phyloP scores from a whole-genome alignment of 352 stramenopile species.

The Phytophthora litchii region DNA sequence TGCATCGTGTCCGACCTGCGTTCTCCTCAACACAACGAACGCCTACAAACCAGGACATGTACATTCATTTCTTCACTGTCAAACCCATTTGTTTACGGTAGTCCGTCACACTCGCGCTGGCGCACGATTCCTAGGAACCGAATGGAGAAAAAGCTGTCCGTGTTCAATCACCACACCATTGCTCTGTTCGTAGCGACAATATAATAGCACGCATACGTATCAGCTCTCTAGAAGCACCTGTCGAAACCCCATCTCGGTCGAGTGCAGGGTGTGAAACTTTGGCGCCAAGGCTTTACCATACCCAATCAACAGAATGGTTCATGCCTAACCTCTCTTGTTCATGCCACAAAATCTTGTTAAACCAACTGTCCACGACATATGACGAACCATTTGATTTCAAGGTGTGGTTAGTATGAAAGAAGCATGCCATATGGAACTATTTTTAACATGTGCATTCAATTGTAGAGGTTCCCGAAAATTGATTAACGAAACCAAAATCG shows the following conservation, averaged over 20 bases:
- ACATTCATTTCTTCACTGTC: too few species aligned
- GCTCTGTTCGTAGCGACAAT: neutral
- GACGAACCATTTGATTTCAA: neutral
- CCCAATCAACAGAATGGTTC: neutral
- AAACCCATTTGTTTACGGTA: slow-evolving; percentile 4
- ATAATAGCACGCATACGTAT: neutral
- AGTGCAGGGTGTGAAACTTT: slow-evolving; percentile 3
- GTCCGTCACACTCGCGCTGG: neutral
- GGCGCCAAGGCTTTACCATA: neutral
- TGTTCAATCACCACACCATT: neutral
- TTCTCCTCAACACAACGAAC: slow-evolving; percentile 8
- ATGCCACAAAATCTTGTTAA: neutral
- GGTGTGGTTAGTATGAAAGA: neutral
- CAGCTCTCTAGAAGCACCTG: slow-evolving; percentile 19
- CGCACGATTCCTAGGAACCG: slow-evolving; percentile 8
- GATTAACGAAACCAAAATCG: neutral
- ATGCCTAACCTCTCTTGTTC: slow-evolving; percentile 6
- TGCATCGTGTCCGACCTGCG: neutral
- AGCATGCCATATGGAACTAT: neutral
- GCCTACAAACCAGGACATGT: too few species aligned
- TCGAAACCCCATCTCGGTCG: slow-evolving; percentile 4
- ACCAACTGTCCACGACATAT: neutral
- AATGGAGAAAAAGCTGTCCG: neutral
- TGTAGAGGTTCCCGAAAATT: neutral
- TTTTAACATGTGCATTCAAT: neutral